These are phyloP conservation scores for Leptomonas pyrrhocoris DNA, from an alignment of 208 protist genomes.

Conservation along the genomic window DNA sequence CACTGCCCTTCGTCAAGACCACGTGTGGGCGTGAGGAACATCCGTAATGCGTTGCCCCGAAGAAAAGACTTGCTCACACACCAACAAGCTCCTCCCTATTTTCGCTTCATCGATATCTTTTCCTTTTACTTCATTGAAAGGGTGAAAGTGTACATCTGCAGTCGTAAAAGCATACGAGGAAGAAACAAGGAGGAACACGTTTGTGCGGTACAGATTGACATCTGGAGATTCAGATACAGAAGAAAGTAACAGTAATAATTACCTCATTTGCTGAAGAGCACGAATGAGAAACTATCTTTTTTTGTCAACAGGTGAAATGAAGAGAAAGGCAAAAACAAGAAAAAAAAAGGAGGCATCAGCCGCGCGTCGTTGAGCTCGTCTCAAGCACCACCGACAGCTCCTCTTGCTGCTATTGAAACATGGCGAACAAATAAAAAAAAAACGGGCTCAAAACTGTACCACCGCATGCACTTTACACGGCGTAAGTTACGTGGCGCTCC, in stretches of 20 bases:
- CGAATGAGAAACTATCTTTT: neutral
- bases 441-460: neutral
- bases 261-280: too few species aligned
- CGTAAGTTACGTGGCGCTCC: slow-evolving; percentile 30
- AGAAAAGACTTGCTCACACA: too few species aligned
- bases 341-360: too few species aligned
- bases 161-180: slow-evolving; percentile 3
- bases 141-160: slow-evolving; percentile 9
- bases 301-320: neutral
- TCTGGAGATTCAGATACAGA: neutral
- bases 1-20: too few species aligned
- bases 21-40: too few species aligned
- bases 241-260: neutral
- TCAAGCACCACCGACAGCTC: too few species aligned
- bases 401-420: neutral
- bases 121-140: slow-evolving; percentile 3
- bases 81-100: too few species aligned
- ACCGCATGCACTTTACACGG: slow-evolving; percentile 4
- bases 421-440: slow-evolving; percentile 7
- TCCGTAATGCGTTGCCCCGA: too few species aligned
- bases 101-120: neutral
- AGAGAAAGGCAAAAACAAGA: slow-evolving; percentile 11
- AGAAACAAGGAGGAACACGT: slow-evolving; percentile 2
- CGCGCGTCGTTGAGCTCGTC: too few species aligned
- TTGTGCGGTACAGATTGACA: slow-evolving; percentile 14